Base-by-base conservation (phyloP, 768 basidiomycete genomes). In the Leucosporidium scottii region DNA sequence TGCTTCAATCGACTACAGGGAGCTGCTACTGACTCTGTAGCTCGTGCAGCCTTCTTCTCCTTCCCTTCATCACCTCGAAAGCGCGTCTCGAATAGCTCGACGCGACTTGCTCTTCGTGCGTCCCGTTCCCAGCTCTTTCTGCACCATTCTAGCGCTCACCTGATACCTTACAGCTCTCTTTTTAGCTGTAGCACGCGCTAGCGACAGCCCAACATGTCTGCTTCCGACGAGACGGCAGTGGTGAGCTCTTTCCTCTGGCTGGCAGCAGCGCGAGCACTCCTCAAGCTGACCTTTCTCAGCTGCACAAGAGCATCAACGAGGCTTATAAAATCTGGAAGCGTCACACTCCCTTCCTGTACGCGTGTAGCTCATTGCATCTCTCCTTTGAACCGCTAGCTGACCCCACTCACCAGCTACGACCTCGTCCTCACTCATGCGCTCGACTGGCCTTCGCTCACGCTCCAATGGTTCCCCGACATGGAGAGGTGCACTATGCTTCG, bases 391-490 rank as follows among this genome's bases (percentile, higher is more conserved):
- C 13, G 6, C 39, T 9, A 44, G 39, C 39, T 44, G 39, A 44
- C 39, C 54, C 27, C 54, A 18, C 54, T 27, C 85, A 98, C 20
- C 15, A 44, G 39, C 39, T 99, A 99, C 78, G 96, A 99, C 79
- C 83, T 94, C 28, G 91, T 99, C 72, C 88, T 99, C 75, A 97
- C 94, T 1, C 94, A 98, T 77, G 94, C 94, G 39, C 83, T 98
- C 59, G 92, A 96, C 79, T 99, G 96, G 96, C 96, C 96, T 25
- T 91, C 88, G 75, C 78, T 99, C 76, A 99, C 96, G 7, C 93
- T 91, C 78, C 96, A 98, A 80, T 99, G 96, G 96, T 90, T 99
- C 79, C 96, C 96, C 0, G 96, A 99, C 82, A 88, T 86, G 78
- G 91, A 97, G 80, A 85, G 85, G 93, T 93, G 74, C 76, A 90